Evolutionary conservation across 371 early-diverging fungal genomes (phyloP).

Genomic region (Nematocida sp.): DNA sequence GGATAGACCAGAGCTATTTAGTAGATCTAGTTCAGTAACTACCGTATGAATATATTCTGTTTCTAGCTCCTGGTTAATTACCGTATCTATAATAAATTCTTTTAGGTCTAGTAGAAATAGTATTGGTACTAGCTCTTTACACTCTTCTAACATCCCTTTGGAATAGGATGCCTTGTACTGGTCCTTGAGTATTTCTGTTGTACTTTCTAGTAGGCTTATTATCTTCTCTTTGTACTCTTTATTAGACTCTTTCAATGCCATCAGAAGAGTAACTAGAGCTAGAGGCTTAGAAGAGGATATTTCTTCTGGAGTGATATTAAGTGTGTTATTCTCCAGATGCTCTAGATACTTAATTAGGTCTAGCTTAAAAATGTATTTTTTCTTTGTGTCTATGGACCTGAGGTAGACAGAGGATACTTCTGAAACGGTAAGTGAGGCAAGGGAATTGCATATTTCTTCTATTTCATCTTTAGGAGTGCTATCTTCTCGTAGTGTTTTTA

Average conservation of each 20-base stretch:
- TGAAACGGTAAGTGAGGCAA: slow-evolving; percentile 8
- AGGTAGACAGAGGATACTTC: background rate
- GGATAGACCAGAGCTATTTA: no score
- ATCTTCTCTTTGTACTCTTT: background rate
- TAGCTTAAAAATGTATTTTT: background rate
- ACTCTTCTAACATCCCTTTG: background rate
- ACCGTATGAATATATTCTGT: slow-evolving; percentile 4
- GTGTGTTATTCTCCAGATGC: background rate
- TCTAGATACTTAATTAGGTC: background rate
- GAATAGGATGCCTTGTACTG: background rate
- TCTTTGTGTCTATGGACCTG: background rate
- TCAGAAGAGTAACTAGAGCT: background rate
- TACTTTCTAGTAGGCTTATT: background rate
- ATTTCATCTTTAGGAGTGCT: background rate
- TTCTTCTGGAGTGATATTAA: background rate
- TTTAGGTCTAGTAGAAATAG: background rate
- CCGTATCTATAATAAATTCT: background rate
- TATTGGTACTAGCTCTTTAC: background rate
- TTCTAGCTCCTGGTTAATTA: background rate
- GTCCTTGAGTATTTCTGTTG: no score
- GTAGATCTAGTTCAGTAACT: background rate
- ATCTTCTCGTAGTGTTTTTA: background rate
- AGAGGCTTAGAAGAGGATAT: background rate
- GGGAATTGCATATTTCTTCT: slow-evolving; percentile 16
- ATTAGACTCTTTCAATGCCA: background rate